A percentile compares a stretch with the other conserved stretches of the same genome.
Evolutionary conservation across 169 alveolate genomes (phyloP).

Genomic region (Cryptosporidium sp.): DNA sequence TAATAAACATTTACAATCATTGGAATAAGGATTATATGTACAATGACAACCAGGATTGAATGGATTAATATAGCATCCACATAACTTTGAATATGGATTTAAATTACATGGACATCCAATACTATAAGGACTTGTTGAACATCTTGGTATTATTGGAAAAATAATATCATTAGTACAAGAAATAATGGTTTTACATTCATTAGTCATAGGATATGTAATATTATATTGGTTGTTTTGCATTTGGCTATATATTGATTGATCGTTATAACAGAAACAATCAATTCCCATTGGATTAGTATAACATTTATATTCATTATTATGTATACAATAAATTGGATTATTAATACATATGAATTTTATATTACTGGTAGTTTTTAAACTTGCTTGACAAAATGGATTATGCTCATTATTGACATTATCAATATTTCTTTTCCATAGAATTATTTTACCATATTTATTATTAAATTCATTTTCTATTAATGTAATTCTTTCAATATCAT

Average conservation of each 20-base stretch:
- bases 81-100: constrained; percentile 65
- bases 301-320: constrained; percentile 46
- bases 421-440: constrained; percentile 24
- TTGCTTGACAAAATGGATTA: constrained; percentile 53
- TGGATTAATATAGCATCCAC: constrained; percentile 71
- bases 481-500: constrained; percentile 11
- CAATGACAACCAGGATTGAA: constrained; percentile 68
- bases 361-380: constrained; percentile 6
- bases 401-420: background rate
- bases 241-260: background rate
- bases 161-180: constrained; percentile 38
- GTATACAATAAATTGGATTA: constrained; percentile 62
- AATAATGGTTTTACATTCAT: constrained; percentile 47
- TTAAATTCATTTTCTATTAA: constrained; percentile 15
- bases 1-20: constrained; percentile 46
- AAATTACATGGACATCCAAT: constrained; percentile 64
- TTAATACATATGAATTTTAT: constrained; percentile 43
- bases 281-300: constrained; percentile 67
- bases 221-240: background rate
- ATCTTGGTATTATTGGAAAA: constrained; percentile 37
- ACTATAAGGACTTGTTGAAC: constrained; percentile 66
- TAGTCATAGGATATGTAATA: constrained; percentile 6
- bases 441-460: constrained; percentile 12
- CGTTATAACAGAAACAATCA: constrained; percentile 60
- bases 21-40: constrained; percentile 27